Percentiles rank a stretch among this genome's conserved stretches.
phyloP scores from a whole-genome alignment of 2,329 filamentous ascomycete genomes.

The Xylariomycetidae sp. region DNA sequence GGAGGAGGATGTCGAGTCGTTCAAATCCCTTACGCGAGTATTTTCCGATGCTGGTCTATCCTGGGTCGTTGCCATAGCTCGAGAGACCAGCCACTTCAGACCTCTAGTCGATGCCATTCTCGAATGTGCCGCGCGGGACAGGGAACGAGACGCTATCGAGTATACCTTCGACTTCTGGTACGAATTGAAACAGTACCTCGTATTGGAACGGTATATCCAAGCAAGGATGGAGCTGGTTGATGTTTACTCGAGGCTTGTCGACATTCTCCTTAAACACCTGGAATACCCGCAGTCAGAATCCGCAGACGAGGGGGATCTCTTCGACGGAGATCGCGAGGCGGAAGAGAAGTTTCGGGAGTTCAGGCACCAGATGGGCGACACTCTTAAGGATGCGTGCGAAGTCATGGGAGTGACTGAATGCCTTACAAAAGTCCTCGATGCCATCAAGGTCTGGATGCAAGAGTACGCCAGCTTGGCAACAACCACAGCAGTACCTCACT shows the following conservation, averaged over 20 bases:
- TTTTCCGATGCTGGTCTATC: constrained; percentile 91
- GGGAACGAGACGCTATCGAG: constrained; percentile 85
- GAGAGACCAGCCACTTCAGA: constrained; percentile 76
- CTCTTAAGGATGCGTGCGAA: constrained; percentile 93
- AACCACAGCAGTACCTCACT: constrained; percentile 75
- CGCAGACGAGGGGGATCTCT: constrained; percentile 74
- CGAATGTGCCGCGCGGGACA: constrained; percentile 85
- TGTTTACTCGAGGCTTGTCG: constrained; percentile 83
- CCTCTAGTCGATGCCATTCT: constrained; percentile 83
- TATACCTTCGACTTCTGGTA: constrained; percentile 98
- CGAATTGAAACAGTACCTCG: constrained; percentile 93
- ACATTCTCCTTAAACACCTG: constrained; percentile 86
- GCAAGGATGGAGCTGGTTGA: constrained; percentile 73
- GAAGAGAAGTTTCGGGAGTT: constrained; percentile 98
- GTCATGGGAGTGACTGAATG: constrained; percentile 93
- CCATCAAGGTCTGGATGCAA: constrained; percentile 85
- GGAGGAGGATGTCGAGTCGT: constrained; percentile 78
- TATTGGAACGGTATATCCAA: constrained; percentile 82
- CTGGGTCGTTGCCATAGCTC: constrained; percentile 88
- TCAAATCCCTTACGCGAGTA: constrained; percentile 83
- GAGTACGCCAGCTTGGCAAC: constrained; percentile 74
- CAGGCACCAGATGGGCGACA: constrained; percentile 94
- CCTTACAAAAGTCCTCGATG: constrained; percentile 77
- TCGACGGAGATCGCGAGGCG: constrained; percentile 90
- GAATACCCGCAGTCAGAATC: constrained; percentile 77